These are phyloP conservation scores for Oleoguttula mirabilis DNA, from an alignment of 495 filamentous ascomycete species.

Conservation along the genomic window DNA sequence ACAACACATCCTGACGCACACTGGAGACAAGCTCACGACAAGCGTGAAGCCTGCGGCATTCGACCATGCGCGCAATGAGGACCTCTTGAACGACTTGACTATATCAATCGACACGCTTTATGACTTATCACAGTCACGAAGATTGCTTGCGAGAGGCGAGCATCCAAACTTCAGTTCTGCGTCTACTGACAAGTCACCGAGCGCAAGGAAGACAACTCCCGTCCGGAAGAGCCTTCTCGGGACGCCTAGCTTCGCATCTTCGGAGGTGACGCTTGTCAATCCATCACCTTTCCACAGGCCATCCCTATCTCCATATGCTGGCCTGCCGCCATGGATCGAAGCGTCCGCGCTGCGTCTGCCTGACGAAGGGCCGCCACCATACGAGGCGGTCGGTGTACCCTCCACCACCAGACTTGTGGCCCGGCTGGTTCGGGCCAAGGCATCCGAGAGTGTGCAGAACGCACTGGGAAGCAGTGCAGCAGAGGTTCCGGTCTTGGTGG, in stretches of 20 bases:
- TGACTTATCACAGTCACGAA: constrained; percentile 66
- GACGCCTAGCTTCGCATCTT: constrained; percentile 14
- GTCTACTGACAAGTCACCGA: constrained; percentile 20
- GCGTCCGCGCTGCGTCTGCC: constrained; percentile 24
- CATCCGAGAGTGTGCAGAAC: constrained; percentile 32
- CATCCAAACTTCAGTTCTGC: constrained; percentile 19
- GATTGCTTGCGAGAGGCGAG: constrained; percentile 20
- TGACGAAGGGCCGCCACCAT: constrained; percentile 31
- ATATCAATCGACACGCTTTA: constrained; percentile 82
- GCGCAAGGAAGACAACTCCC: constrained; percentile 13
- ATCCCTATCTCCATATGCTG: constrained; percentile 14
- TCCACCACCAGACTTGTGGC: constrained; percentile 25
- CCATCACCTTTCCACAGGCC: constrained; percentile 16
- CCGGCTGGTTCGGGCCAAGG: constrained; percentile 25
- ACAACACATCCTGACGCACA: constrained; percentile 22
- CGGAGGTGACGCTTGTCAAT: constrained; percentile 20
- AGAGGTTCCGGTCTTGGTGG: constrained; percentile 47
- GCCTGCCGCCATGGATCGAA: constrained; percentile 26
- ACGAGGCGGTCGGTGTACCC: constrained; percentile 26
- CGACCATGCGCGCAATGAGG: constrained; percentile 50
- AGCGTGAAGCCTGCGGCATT: constrained; percentile 37
- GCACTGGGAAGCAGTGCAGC: constrained; percentile 23
- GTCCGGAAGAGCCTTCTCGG: constrained; percentile 5
- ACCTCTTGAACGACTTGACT: constrained; percentile 65
- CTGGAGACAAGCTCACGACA: constrained; percentile 13